These are phyloP conservation scores for Trichoderma virens DNA, from an alignment of 495 filamentous ascomycete genomes.

Conservation along the genomic window DNA sequence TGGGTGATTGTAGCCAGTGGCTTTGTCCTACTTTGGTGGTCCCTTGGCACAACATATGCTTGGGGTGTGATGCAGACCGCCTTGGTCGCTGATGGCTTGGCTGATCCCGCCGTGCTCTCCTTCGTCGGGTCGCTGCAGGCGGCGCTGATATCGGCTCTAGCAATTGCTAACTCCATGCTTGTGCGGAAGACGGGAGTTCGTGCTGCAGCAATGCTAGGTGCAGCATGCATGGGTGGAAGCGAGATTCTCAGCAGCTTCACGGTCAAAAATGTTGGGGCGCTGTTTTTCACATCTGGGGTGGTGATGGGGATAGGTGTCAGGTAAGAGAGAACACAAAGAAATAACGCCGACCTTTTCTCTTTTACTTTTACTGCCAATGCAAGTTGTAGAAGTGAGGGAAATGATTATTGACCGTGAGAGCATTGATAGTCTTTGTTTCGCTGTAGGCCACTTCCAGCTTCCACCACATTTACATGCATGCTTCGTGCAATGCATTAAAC, in stretches of 20 bases:
- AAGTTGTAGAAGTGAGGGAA: not conserved
- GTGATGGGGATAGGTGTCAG: conserved; percentile 43
- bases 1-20: conserved; percentile 50
- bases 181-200: conserved; percentile 42
- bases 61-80: conserved; percentile 54
- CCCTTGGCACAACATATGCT: conserved; percentile 42
- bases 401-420: not conserved
- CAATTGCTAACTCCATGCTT: conserved; percentile 41
- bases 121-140: conserved; percentile 49
- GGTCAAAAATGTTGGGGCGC: conserved; percentile 35
- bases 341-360: not conserved
- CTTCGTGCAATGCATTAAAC: too few species aligned
- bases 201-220: conserved; percentile 35
- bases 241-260: conserved; percentile 44
- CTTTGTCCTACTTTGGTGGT: conserved; percentile 46
- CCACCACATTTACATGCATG: not conserved
- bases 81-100: conserved; percentile 38
- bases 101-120: conserved; percentile 42
- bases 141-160: conserved; percentile 41
- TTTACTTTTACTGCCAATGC: too few species aligned
- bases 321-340: not conserved
- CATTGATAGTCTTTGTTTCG: conserved; percentile 19
- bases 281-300: conserved; percentile 50
- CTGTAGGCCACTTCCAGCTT: conserved; percentile 6
- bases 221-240: conserved; percentile 39